These are phyloP conservation scores for Trichopus zeylanicus DNA, from an alignment of 116 monocot species.

Conservation along the genomic window DNA sequence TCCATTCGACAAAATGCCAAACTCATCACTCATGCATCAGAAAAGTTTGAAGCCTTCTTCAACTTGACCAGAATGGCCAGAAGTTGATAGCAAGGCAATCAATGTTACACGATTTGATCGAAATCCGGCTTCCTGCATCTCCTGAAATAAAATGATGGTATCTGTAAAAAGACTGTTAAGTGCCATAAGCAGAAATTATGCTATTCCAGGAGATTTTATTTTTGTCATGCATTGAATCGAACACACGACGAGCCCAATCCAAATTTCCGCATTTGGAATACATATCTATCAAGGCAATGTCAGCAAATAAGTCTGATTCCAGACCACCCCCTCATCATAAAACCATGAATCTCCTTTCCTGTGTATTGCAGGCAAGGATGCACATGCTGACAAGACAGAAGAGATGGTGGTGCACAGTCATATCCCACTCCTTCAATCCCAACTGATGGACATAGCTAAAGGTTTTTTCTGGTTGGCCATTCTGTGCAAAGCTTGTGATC, in stretches of 20 bases:
- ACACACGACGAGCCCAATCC: slow-evolving; percentile 43
- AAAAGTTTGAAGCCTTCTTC: slow-evolving; percentile 52
- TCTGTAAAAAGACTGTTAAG: slow-evolving; percentile 62
- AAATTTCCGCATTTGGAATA: slow-evolving; percentile 83
- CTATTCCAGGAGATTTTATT: slow-evolving; percentile 95
- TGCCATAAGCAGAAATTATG: slow-evolving; percentile 75
- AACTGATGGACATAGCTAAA: slow-evolving; percentile 58
- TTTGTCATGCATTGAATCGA: slow-evolving; percentile 56
- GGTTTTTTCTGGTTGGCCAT: slow-evolving; percentile 59
- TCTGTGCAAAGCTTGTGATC: slow-evolving; percentile 69
- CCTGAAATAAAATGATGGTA: slow-evolving; percentile 38
- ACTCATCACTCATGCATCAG: slow-evolving; percentile 43
- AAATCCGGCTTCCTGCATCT: slow-evolving; percentile 63
- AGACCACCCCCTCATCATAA: slow-evolving; percentile 39
- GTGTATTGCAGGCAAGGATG: slow-evolving; percentile 52
- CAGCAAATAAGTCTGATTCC: slow-evolving; percentile 47
- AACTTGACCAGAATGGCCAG: slow-evolving; percentile 65
- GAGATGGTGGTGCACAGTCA: slow-evolving; percentile 67
- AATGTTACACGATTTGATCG: slow-evolving; percentile 77
- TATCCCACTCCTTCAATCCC: slow-evolving; percentile 49
- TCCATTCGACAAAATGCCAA: slow-evolving; percentile 44
- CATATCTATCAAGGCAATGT: slow-evolving; percentile 83
- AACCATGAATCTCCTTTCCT: slow-evolving; percentile 80
- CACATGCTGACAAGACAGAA: slow-evolving; percentile 65
- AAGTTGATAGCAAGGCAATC: slow-evolving; percentile 72